phyloP scores from a whole-genome alignment of 805 yeast species.

The Saturnispora saitoi region DNA sequence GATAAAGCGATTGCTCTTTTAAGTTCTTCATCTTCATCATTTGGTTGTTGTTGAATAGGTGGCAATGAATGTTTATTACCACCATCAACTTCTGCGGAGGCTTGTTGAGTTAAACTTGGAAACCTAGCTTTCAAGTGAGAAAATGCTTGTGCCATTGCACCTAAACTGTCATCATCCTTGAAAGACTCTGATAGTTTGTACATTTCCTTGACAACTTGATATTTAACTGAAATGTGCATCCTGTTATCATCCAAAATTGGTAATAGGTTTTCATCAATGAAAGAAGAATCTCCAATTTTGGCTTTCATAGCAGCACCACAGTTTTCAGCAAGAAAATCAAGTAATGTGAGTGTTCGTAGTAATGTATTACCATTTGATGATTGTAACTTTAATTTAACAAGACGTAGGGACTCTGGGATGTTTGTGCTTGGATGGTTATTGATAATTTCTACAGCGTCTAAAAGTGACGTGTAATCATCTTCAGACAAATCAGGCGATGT shows the following conservation, averaged over 20 bases:
- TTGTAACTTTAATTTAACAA: conserved; percentile 40
- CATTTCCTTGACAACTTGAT: conserved; percentile 56
- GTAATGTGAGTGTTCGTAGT: conserved; percentile 45
- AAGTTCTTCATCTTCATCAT: conserved; percentile 68
- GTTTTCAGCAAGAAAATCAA: conserved; percentile 62
- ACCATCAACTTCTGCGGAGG: conserved; percentile 24
- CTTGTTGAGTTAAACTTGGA: conserved; percentile 30
- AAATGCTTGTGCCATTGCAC: conserved; percentile 57
- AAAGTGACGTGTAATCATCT: conserved; percentile 60
- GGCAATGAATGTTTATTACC: conserved; percentile 1
- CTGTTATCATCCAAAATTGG: conserved; percentile 43
- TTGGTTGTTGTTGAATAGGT: not conserved
- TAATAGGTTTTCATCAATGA: conserved; percentile 37
- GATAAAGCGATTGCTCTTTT: conserved; percentile 70
- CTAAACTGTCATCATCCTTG: conserved; percentile 65
- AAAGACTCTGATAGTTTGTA: conserved; percentile 59
- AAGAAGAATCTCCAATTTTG: conserved; percentile 49
- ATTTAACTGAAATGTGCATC: conserved; percentile 62
- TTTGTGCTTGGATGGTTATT: conserved; percentile 52
- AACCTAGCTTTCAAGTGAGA: conserved; percentile 34
- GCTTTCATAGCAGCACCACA: conserved; percentile 65
- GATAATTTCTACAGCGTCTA: conserved; percentile 61
- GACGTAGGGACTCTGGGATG: conserved; percentile 36
- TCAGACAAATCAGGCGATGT: conserved; percentile 54
- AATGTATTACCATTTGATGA: conserved; percentile 57